Evolutionary conservation across 805 yeast species (phyloP), one percentile per base, ranked within the genome.

Genomic region (Spathaspora boniae): DNA sequence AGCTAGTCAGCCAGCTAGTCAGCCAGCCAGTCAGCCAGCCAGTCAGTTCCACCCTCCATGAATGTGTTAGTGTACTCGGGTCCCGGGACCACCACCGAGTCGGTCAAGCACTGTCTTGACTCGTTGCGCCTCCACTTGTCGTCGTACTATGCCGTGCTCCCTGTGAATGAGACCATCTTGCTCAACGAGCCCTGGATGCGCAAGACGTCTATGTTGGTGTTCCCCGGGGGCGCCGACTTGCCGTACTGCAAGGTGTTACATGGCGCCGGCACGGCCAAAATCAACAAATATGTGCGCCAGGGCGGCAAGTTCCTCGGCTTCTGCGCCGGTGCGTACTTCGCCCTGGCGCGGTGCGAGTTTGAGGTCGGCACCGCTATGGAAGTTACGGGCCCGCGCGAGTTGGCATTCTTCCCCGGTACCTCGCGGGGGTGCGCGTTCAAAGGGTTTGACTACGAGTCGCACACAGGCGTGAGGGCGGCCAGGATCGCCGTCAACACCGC

Each of bases 211-310:
- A 64, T 86, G 44, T 53, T 93, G 28, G 95, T 88, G 1, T 58
- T 93, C 18, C 99, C 98, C 0, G 99, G 98, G 4, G 99, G 99
- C 6, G 97, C 98, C 1, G 98, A 93, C 54, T 62, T 87, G 33
- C 97, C 97, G 0, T 77, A 82, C 46, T 86, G 95, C 44, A 66
- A 70, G 34, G 76, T 72, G 4, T 71, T 94, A 43, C 80, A 82
- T 50, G 91, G 95, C 1, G 60, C 58, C 2, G 86, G 88, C 0
- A 85, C 82, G 48, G 49, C 61, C 7, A 64, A 68, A 25, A 85
- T 87, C 42, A 56, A 62, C 18, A 76, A 76, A 33, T 87, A 70
- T 46, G 87, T 87, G 1, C 66, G 78, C 20, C 66, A 68, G 36
- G 98, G 98, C 20, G 99, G 99, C 2, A 65, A 68, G 32, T 87